Evolutionary conservation across 2,329 filamentous ascomycete species (phyloP).

Genomic region (Fusarium sp.): DNA sequence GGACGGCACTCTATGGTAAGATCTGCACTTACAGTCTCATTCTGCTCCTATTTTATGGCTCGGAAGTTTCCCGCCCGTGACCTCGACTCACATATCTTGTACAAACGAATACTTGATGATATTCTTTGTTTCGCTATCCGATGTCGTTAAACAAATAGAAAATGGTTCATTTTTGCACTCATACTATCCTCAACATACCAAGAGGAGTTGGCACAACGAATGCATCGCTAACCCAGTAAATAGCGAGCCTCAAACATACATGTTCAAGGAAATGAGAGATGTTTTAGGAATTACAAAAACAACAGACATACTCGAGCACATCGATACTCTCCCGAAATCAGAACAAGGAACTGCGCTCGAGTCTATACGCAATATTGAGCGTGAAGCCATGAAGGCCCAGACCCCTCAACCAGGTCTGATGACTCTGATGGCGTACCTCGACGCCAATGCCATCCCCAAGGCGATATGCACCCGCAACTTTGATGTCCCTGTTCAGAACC

Average conservation of each 20-base stretch:
- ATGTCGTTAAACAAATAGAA: neutral
- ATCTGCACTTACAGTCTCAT: conserved; percentile 27
- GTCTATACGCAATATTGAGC: conserved; percentile 82
- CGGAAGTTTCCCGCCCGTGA: neutral
- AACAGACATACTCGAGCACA: conserved; percentile 88
- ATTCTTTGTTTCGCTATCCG: neutral
- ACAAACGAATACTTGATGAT: conserved; percentile 3
- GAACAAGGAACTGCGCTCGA: conserved; percentile 72
- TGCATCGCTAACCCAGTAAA: neutral
- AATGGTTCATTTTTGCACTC: neutral
- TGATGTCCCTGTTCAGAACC: conserved; percentile 77
- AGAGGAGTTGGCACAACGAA: neutral
- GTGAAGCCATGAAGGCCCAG: conserved; percentile 80
- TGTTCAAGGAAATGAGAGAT: conserved; percentile 88
- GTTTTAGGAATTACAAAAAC: conserved; percentile 77
- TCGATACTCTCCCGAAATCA: conserved; percentile 74
- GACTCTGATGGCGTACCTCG: conserved; percentile 83
- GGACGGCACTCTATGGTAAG: conserved; percentile 91
- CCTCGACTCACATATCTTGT: conserved; percentile 5
- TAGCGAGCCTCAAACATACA: conserved; percentile 92
- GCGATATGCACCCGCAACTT: conserved; percentile 97
- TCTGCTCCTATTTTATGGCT: neutral
- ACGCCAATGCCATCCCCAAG: conserved; percentile 72
- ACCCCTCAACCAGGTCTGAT: conserved; percentile 82
- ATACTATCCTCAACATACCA: neutral